Evolutionary conservation across 495 filamentous ascomycete species (phyloP).

Genomic region (Penicillium cinerascens): DNA sequence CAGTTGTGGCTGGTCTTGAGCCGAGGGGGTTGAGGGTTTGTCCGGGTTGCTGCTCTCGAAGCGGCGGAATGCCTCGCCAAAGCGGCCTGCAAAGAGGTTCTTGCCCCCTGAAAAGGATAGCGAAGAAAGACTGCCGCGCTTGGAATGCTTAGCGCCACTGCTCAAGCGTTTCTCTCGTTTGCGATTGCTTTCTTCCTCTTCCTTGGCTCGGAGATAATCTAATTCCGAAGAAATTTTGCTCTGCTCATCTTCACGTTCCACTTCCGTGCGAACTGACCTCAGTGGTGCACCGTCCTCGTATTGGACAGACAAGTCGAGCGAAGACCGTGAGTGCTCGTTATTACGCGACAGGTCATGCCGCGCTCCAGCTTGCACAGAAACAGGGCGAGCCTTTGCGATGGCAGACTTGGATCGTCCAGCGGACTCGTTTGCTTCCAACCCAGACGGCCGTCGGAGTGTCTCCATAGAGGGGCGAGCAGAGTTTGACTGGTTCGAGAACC

Average conservation of each 20-base stretch:
- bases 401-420: slow-evolving; percentile 61
- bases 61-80: slow-evolving; percentile 91
- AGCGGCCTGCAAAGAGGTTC: slow-evolving; percentile 81
- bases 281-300: slow-evolving; percentile 40
- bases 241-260: slow-evolving; percentile 36
- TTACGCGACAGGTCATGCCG: slow-evolving; percentile 74
- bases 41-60: slow-evolving; percentile 69
- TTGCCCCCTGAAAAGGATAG: slow-evolving; percentile 74
- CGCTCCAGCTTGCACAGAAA: slow-evolving; percentile 74
- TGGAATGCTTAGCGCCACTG: slow-evolving; percentile 63
- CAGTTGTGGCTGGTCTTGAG: slow-evolving; percentile 32
- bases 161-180: slow-evolving; percentile 68
- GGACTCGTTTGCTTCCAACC: slow-evolving; percentile 55
- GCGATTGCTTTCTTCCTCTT: slow-evolving; percentile 61
- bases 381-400: slow-evolving; percentile 60
- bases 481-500: slow-evolving; percentile 50
- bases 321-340: slow-evolving; percentile 50
- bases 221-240: slow-evolving; percentile 78
- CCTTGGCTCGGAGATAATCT: slow-evolving; percentile 80
- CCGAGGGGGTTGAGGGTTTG: slow-evolving; percentile 52
- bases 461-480: slow-evolving; percentile 81
- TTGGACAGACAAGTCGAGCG: slow-evolving; percentile 34
- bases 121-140: slow-evolving; percentile 77
- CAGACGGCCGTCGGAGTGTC: slow-evolving; percentile 58
- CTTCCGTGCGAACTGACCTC: slow-evolving; percentile 35